phyloP scores from a whole-genome alignment of 2,329 filamentous ascomycete species.

The Ploettnerulaceae sp. region DNA sequence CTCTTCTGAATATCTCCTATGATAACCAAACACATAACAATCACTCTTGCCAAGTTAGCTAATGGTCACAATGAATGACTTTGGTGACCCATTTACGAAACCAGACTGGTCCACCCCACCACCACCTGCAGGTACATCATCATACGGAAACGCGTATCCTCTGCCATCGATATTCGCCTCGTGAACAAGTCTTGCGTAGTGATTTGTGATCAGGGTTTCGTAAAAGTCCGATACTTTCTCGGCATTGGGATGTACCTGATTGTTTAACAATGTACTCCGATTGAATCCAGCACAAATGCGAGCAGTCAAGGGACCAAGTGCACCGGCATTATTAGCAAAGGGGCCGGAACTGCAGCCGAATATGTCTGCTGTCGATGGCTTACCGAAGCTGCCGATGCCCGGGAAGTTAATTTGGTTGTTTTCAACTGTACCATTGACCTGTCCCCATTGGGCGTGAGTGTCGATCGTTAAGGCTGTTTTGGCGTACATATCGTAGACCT shows the following conservation, averaged over 20 bases:
- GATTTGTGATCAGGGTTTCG: slow-evolving; percentile 51
- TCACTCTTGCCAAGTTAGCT: slow-evolving; percentile 2
- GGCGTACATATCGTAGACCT: slow-evolving; percentile 40
- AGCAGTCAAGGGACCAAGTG: slow-evolving; percentile 20
- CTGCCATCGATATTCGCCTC: slow-evolving; percentile 51
- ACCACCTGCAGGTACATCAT: slow-evolving; percentile 59
- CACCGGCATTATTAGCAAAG: slow-evolving; percentile 38
- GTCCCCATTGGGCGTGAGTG: slow-evolving; percentile 55
- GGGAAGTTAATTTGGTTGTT: slow-evolving; percentile 35
- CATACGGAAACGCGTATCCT: slow-evolving; percentile 63
- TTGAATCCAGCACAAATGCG: slow-evolving; percentile 24
- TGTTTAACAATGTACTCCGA: slow-evolving; percentile 25
- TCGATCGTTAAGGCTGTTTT: slow-evolving; percentile 50
- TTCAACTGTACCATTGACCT: slow-evolving; percentile 45
- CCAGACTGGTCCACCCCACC: slow-evolving; percentile 56
- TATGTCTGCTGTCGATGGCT: slow-evolving; percentile 58
- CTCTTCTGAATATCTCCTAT: no score
- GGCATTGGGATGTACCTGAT: slow-evolving; percentile 47
- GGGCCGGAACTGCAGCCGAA: slow-evolving; percentile 62
- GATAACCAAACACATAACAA: no score
- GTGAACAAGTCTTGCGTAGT: slow-evolving; percentile 55
- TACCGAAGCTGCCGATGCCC: slow-evolving; percentile 45
- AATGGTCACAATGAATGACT: slow-evolving; percentile 18
- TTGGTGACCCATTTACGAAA: slow-evolving; percentile 45
- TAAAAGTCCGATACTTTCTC: slow-evolving; percentile 51